Base-by-base conservation (phyloP, 371 early-diverging fungal genomes). In the Lichtheimia corymbifera region DNA sequence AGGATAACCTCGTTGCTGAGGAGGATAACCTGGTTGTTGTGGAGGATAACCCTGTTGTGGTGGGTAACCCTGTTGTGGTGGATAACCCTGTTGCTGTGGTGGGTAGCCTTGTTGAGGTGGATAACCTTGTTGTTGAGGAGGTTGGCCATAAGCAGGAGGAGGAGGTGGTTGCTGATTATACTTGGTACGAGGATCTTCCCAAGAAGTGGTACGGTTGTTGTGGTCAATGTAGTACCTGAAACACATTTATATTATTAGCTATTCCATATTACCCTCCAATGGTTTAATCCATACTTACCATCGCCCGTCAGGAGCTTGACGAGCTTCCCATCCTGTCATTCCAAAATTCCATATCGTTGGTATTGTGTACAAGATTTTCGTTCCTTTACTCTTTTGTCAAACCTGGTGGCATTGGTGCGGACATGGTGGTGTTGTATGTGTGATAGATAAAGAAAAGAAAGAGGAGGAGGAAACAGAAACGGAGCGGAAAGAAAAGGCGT, bases 141-240 rank as follows among this genome's bases (percentile, higher is more conserved):
- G 53, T 44, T 52, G 50, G 0, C 61, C 61, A 47, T 47, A 47
- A 47, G 47, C n/a, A 28, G 67, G 41, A 44, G 69, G 71, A 47
- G 69, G 71, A 12, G 63, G 57, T 6, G 65, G 64, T 14, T 70
- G 22, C 7, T 27, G 52, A n/a, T 50, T 53, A 24, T 41, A 53
- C 35, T 58, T 50, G 11, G 41, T 52, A 15, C 79, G 76, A 27
- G 79, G 79, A 51, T 79, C 90, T 60, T 88, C 89, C 88, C 88
- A 88, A 5, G 85, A 79, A 13, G 88, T 87, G 45, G 60, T 70
- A 55, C 79, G 72, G 20, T 71, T 78, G 57, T 71, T 73, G 54
- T 86, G 83, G 62, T 87, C 77, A 53, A 87, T 84, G 63, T 77
- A 87, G 56, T 84, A 87, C 51, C 79, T 79, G 51, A 18, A 53